These are phyloP conservation scores for Didymella glomerata DNA, from an alignment of 2,329 filamentous ascomycete genomes.

Conservation along the genomic window DNA sequence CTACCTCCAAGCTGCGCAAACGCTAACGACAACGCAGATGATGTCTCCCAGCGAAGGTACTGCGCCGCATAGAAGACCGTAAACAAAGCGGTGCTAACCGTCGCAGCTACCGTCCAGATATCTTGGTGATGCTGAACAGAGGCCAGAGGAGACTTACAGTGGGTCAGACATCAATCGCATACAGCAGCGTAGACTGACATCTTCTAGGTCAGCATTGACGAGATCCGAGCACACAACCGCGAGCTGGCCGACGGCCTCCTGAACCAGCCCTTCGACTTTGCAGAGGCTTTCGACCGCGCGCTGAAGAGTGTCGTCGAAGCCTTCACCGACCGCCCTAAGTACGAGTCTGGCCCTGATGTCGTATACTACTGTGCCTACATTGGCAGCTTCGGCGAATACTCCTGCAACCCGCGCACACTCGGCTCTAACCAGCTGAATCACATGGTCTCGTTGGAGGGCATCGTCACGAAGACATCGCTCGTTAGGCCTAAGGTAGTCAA, in stretches of 20 bases:
- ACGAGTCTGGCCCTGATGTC: constrained; percentile 79
- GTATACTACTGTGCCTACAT: constrained; percentile 96
- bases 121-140: constrained; percentile 76
- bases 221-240: constrained; percentile 85
- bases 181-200: constrained; percentile 11
- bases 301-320: constrained; percentile 88
- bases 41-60: constrained; percentile 63
- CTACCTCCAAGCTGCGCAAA: neutral
- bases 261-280: constrained; percentile 86
- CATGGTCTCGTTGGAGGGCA: constrained; percentile 97
- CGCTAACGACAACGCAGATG: constrained; percentile 55
- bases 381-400: constrained; percentile 92
- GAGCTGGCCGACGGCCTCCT: constrained; percentile 84
- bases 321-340: constrained; percentile 75
- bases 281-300: constrained; percentile 86
- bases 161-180: constrained; percentile 32
- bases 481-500: constrained; percentile 98
- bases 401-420: constrained; percentile 92
- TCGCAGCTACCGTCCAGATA: constrained; percentile 86
- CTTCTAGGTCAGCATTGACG: constrained; percentile 70
- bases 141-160: constrained; percentile 65
- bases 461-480: constrained; percentile 94
- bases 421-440: constrained; percentile 90
- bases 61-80: constrained; percentile 9
- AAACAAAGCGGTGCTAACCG: constrained; percentile 28